phyloP scores from a whole-genome alignment of 306 rosid genomes.

The Cicer cuneatum region DNA sequence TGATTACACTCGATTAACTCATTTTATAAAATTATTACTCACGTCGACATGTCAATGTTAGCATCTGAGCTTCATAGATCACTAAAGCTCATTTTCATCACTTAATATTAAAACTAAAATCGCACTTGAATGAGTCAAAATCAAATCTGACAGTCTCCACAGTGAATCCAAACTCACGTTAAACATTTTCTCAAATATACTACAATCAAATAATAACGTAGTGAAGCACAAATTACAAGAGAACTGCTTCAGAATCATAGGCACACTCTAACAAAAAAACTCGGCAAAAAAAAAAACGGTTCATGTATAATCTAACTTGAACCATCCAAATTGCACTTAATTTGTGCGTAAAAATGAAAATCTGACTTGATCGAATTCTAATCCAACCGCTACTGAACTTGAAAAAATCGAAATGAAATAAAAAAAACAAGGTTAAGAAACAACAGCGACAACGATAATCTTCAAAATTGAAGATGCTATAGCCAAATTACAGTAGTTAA shows the following conservation, averaged over 20 bases:
- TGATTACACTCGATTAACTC: no score
- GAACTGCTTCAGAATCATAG: not conserved
- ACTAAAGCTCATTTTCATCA: not conserved
- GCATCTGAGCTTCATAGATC: no score
- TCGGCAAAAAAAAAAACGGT: not conserved
- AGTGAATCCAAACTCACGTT: not conserved
- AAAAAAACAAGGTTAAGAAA: not conserved
- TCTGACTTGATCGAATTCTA: slow-evolving; percentile 32
- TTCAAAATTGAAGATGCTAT: slow-evolving; percentile 11
- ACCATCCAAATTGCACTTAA: not conserved
- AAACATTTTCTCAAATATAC: not conserved
- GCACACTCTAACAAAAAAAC: slow-evolving; percentile 2
- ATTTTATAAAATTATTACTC: no score
- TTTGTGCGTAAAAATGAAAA: not conserved
- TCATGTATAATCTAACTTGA: not conserved
- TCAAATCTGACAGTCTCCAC: not conserved
- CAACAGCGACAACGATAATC: not conserved
- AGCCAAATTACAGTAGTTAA: slow-evolving; percentile 22
- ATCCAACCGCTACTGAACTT: slow-evolving; percentile 40
- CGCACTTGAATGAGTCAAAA: not conserved
- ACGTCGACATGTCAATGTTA: no score
- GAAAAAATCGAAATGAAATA: not conserved
- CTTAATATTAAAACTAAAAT: not conserved
- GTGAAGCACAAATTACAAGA: not conserved
- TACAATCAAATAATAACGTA: not conserved